Evolutionary conservation across 352 stramenopile species (phyloP), one percentile per base, ranked within the genome.

Genomic region (Globisporangium yorkense): DNA sequence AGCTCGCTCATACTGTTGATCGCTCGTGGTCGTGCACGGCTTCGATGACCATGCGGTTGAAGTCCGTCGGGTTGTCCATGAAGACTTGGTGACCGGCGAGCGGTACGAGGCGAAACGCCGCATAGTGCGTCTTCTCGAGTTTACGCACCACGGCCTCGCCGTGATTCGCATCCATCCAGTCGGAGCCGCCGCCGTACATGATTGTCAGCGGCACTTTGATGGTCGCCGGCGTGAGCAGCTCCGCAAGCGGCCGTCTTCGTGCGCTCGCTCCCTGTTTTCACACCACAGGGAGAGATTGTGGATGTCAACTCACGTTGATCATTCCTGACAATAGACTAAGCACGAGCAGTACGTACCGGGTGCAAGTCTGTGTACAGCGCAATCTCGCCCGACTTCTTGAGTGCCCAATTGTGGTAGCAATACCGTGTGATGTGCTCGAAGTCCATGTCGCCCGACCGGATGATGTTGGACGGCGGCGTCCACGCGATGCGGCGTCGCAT

Each of bases 361-460:
- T 86, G 76, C 35, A 93, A 61, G 47, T 91, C 77, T 12, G 80
- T 93, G 70, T 91, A 87, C 55, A 93, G 71, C 0, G 78, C 80
- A 29, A 85, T 74, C 35, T 93, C 83, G 27, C 80, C 79, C 0
- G 83, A 93, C 15, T 77, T 65, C 48, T 86, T 74, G 8, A 89
- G 63, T 8, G 77, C 83, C 80, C 80, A 93, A 53, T 93, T 93
- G 66, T 93, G 78, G 64, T 93, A 93, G 54, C 70, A 86, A 70
- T 91, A 93, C 31, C 65, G 57, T 12, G 77, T 80, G 55, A 93
- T 89, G 31, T 88, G 67, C 44, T 72, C 63, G 50, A 89, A 84
- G 53, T 88, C 74, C 52, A 88, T 64, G 47, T 89, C 76, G 2
- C 83, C 83, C 2, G 74, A 84, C 50, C 77, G 80, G 52, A 93